Evolutionary conservation across 495 filamentous ascomycete genomes (phyloP).

Genomic region (Venustampulla echinocandica): DNA sequence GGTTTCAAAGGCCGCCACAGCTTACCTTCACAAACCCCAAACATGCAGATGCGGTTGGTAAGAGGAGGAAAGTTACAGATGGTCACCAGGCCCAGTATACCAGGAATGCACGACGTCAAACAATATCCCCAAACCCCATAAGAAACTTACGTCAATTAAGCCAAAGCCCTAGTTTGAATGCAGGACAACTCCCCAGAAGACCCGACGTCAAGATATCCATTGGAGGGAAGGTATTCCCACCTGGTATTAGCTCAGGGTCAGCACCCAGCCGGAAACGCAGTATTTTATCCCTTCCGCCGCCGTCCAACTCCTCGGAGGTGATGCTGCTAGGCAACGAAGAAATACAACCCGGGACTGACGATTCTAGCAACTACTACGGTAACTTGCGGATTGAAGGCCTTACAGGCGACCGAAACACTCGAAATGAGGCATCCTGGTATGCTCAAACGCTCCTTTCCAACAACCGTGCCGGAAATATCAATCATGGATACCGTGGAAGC

Average conservation of each 20-base stretch:
- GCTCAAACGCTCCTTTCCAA: too few relatives aligned
- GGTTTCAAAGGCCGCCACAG: slow-evolving; percentile 14
- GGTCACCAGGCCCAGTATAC: slow-evolving; percentile 13
- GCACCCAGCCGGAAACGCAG: background rate
- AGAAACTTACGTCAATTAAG: background rate
- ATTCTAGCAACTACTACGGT: background rate
- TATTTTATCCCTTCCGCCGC: background rate
- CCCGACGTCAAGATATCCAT: slow-evolving; percentile 21
- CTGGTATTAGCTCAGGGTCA: slow-evolving; percentile 20
- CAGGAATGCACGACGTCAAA: background rate
- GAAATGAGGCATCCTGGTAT: too few relatives aligned
- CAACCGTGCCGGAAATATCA: too few relatives aligned
- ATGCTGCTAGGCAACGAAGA: slow-evolving; percentile 20
- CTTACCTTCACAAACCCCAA: slow-evolving; percentile 10
- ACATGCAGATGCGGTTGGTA: slow-evolving; percentile 17
- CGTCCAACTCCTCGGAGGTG: slow-evolving; percentile 14
- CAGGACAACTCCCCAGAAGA: background rate
- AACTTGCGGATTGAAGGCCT: background rate
- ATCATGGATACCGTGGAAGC: too few relatives aligned
- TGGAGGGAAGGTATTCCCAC: slow-evolving; percentile 12
- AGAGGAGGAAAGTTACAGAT: slow-evolving; percentile 12
- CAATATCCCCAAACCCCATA: slow-evolving; percentile 3
- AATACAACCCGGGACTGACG: background rate
- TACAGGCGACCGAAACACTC: too few relatives aligned
- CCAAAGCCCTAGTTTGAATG: background rate